phyloP scores from a whole-genome alignment of 495 filamentous ascomycete genomes.

The Aspergillus baeticus region DNA sequence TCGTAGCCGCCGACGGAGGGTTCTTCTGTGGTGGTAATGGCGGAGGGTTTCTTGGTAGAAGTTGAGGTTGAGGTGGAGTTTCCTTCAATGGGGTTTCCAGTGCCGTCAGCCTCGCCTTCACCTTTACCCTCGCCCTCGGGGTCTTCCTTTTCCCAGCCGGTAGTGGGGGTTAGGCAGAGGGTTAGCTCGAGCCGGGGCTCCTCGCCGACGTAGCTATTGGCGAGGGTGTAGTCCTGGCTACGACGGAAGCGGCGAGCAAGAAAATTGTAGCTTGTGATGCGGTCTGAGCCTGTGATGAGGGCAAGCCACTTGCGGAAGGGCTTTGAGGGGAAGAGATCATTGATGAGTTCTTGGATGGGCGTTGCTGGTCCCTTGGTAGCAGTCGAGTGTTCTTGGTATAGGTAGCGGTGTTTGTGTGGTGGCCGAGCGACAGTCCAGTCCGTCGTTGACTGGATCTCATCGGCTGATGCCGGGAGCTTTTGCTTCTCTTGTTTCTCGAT shows the following conservation, averaged over 20 bases:
- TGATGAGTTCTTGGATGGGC: slow-evolving; percentile 74
- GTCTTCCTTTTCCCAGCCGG: slow-evolving; percentile 78
- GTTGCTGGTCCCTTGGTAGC: slow-evolving; percentile 28
- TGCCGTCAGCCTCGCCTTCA: slow-evolving; percentile 16
- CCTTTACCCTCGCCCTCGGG: slow-evolving; percentile 48
- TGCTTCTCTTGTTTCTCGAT: slow-evolving; percentile 63
- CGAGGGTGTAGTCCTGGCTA: slow-evolving; percentile 88
- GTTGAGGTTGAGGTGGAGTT: not conserved
- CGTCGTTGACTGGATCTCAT: slow-evolving; percentile 56
- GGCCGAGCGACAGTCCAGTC: slow-evolving; percentile 78
- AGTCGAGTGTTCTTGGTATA: slow-evolving; percentile 64
- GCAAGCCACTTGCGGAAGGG: slow-evolving; percentile 90
- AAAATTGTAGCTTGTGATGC: slow-evolving; percentile 59
- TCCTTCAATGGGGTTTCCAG: not conserved
- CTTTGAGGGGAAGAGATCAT: slow-evolving; percentile 75
- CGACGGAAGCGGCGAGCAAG: slow-evolving; percentile 81
- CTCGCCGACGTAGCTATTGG: slow-evolving; percentile 73
- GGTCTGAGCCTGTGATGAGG: slow-evolving; percentile 71
- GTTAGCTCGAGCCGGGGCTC: slow-evolving; percentile 84
- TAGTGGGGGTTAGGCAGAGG: slow-evolving; percentile 76
- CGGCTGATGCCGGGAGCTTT: slow-evolving; percentile 38
- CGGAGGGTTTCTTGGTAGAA: slow-evolving; percentile 12
- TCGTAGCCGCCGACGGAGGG: slow-evolving; percentile 77
- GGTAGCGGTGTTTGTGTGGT: slow-evolving; percentile 92
- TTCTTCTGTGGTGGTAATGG: slow-evolving; percentile 38